Evolutionary conservation across 2,329 filamentous ascomycete species (phyloP).

Genomic region (Fusarium chuoi): DNA sequence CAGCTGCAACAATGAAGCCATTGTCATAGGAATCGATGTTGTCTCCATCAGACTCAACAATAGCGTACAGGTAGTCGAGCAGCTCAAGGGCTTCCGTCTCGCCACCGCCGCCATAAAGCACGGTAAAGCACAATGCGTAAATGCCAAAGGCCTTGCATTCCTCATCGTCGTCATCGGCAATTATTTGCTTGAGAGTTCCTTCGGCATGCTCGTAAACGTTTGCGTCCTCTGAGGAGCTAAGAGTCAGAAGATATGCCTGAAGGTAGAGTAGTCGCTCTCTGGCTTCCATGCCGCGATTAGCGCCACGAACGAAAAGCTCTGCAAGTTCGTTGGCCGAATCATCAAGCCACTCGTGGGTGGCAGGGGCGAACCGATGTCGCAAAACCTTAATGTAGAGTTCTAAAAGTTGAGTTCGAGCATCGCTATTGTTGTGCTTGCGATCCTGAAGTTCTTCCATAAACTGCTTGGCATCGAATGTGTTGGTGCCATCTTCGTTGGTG

Average conservation of each 20-base stretch:
- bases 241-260: constrained; percentile 76
- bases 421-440: constrained; percentile 80
- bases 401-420: constrained; percentile 68
- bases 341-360: constrained; percentile 60
- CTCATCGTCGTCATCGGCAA: constrained; percentile 68
- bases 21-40: constrained; percentile 77
- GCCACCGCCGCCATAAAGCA: constrained; percentile 79
- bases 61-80: constrained; percentile 80
- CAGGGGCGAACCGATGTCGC: constrained; percentile 55
- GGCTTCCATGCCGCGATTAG: constrained; percentile 74
- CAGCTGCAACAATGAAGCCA: constrained; percentile 75
- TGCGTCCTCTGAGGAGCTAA: constrained; percentile 72
- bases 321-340: constrained; percentile 65
- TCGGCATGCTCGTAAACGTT: constrained; percentile 47
- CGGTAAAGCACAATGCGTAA: constrained; percentile 76
- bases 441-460: constrained; percentile 76
- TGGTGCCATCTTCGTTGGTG: constrained; percentile 73
- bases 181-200: constrained; percentile 49
- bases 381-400: constrained; percentile 59
- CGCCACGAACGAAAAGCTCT: constrained; percentile 75
- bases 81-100: constrained; percentile 75
- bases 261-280: constrained; percentile 77
- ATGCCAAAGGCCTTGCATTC: constrained; percentile 75
- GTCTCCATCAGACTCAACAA: constrained; percentile 82
- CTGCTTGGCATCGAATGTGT: constrained; percentile 68